Evolutionary conservation across 2,329 filamentous ascomycete genomes (phyloP), one percentile per base, ranked within the genome.

Genomic region (Cladorrhinum sp.): DNA sequence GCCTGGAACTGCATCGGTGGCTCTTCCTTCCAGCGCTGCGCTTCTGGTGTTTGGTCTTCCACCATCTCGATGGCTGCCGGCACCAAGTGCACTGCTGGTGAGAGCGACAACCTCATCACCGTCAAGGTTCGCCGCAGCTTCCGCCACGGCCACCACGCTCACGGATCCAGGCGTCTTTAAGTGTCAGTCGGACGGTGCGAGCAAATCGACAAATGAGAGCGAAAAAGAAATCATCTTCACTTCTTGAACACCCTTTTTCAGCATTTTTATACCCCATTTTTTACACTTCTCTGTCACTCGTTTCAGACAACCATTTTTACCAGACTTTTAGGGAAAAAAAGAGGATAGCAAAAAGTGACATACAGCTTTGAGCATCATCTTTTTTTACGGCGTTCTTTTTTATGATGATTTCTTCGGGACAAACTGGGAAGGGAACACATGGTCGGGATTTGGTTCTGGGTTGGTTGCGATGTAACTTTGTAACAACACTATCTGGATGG

Each of bases 11-110:
- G 81, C 70, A 70, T 82, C 55, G 72, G 66, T 24, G 79, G 80
- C 59, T 68, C 62, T n/a, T 71, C 74, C 18, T 84, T 80, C 76
- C 80, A 83, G 72, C 79, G 77, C 60, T 84, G 81, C 66, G 80
- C 79, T 23, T 77, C 72, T 56, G 81, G 81, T 23, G 51, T 68
- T 23, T 84, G 81, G 81, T 75, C 78, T 1, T 64, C 64, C 3
- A 58, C 71, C 54, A 73, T 77, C 68, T 57, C 70, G 4, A 72
- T 84, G 69, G 75, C 81, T 0, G 60, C 70, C 0, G 81, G 81
- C 58, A 82, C 78, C 50, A 65, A 69, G 32, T 84, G 81, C 72
- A 75, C 68, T 13, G 64, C 71, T 18, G 79, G 79, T 24, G 59
- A 67, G 63, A 51, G 57, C 29, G 50, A 49, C 24, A 41, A 48